phyloP scores from a whole-genome alignment of 257 asterid species.

The Solanum piurae region DNA sequence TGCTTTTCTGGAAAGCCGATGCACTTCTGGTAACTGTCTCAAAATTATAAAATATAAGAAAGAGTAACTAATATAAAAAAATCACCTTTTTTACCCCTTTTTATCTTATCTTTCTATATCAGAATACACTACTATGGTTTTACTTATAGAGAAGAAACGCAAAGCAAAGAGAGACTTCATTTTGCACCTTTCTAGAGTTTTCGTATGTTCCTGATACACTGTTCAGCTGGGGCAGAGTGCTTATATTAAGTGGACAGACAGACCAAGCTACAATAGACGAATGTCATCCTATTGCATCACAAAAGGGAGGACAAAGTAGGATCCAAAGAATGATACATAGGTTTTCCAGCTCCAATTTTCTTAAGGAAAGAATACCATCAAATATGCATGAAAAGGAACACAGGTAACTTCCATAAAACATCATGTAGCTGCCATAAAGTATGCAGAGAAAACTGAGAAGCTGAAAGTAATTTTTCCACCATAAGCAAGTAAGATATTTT shows the following conservation, averaged over 20 bases:
- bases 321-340: background rate
- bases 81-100: background rate
- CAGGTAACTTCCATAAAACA: background rate
- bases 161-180: background rate
- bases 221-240: background rate
- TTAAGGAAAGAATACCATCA: background rate
- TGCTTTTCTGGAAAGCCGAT: background rate
- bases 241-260: background rate
- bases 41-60: background rate
- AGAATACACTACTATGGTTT: background rate
- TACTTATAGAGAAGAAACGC: background rate
- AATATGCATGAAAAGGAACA: background rate
- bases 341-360: background rate
- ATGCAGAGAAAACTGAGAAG: background rate
- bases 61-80: background rate
- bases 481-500: background rate
- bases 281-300: background rate
- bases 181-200: background rate
- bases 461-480: background rate
- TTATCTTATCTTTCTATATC: background rate
- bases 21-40: background rate
- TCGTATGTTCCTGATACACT: background rate
- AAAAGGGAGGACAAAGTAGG: background rate
- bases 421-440: background rate
- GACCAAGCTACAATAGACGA: background rate